phyloP scores from a whole-genome alignment of 2,329 filamentous ascomycete genomes.

The Cercospora zeae-maydis region DNA sequence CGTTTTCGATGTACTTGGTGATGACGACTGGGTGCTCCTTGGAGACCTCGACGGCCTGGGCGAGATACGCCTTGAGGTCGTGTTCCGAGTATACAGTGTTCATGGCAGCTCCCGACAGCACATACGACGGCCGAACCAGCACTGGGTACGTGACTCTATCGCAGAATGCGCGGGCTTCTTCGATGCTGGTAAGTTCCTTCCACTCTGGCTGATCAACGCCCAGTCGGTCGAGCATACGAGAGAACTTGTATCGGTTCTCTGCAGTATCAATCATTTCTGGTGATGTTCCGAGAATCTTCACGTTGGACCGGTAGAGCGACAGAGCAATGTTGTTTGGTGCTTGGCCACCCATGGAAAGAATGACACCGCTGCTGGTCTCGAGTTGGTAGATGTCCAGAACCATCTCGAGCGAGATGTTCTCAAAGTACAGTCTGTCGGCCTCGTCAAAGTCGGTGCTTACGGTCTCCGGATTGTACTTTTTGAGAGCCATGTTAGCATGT shows the following conservation, averaged over 20 bases:
- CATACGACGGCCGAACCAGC: slow-evolving; percentile 91
- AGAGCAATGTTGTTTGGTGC: slow-evolving; percentile 97
- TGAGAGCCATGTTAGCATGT: not conserved
- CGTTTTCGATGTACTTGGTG: slow-evolving; percentile 98
- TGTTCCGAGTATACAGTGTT: slow-evolving; percentile 98
- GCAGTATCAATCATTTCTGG: slow-evolving; percentile 98
- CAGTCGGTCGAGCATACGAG: slow-evolving; percentile 92
- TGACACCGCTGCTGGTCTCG: slow-evolving; percentile 73
- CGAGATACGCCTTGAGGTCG: slow-evolving; percentile 81
- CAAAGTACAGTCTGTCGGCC: slow-evolving; percentile 91
- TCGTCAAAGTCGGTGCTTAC: slow-evolving; percentile 80
- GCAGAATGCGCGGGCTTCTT: slow-evolving; percentile 85
- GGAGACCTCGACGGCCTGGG: slow-evolving; percentile 89
- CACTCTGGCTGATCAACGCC: slow-evolving; percentile 93
- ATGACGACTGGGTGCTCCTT: slow-evolving; percentile 96
- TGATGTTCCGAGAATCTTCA: slow-evolving; percentile 90
- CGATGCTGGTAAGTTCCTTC: slow-evolving; percentile 95
- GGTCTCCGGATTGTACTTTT: slow-evolving; percentile 75
- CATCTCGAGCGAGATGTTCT: slow-evolving; percentile 64
- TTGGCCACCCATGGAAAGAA: slow-evolving; percentile 95
- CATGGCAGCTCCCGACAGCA: slow-evolving; percentile 96
- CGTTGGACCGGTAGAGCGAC: slow-evolving; percentile 79
- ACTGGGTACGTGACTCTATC: slow-evolving; percentile 87
- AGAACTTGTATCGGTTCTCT: slow-evolving; percentile 98
- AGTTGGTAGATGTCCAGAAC: slow-evolving; percentile 91